Evolutionary conservation across 2,329 filamentous ascomycete genomes (phyloP), one percentile per base, ranked within the genome.

Genomic region (Fusarium liriodendri): DNA sequence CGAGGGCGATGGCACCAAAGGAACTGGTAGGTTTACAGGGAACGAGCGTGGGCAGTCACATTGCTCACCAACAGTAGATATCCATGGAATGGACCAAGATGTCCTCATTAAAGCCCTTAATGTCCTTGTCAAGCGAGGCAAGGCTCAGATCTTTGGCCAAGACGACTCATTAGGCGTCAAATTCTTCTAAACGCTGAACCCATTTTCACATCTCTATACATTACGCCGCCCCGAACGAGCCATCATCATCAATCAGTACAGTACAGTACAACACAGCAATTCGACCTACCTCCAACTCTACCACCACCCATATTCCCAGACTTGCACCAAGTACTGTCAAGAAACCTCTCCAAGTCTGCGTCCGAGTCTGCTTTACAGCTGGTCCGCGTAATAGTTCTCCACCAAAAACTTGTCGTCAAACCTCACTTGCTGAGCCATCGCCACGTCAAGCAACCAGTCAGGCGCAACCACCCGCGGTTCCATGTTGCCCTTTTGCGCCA

Each of bases 111-210:
- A 93, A 82, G 93, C 94, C 40, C 87, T 99, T 58, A 89, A 90
- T 69, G 87, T 97, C 59, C 87, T 98, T 58, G 95, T 97, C 38
- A 98, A 97, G 87, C 90, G 93, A 72, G 95, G 95, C 76, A 97
- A 94, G 84, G 96, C 95, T 16, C 96, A 98, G 83, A 91, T 98
- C 29, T 98, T 99, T 84, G 96, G 96, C 37, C 90, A 91, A 63
- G 95, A 96, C 78, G 95, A 96, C 80, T 93, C 94, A 70, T 91
- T 94, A 79, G 97, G 97, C 78, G 95, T 98, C 74, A 99, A 99
- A 85, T 98, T 99, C 85, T 98, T 98, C 81, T 98, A 85, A 92
- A 57, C 45, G 63, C 62, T 70, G n/a, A 50, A 47, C 29, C 66
- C 58, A 69, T 65, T 66, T 55, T 47, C 62, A 69, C 69, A 66